A percentile compares a stretch with the other conserved stretches of the same genome.
These are phyloP conservation scores for Fusarium napiforme DNA, from an alignment of 2,329 filamentous ascomycete species.

Conservation along the genomic window DNA sequence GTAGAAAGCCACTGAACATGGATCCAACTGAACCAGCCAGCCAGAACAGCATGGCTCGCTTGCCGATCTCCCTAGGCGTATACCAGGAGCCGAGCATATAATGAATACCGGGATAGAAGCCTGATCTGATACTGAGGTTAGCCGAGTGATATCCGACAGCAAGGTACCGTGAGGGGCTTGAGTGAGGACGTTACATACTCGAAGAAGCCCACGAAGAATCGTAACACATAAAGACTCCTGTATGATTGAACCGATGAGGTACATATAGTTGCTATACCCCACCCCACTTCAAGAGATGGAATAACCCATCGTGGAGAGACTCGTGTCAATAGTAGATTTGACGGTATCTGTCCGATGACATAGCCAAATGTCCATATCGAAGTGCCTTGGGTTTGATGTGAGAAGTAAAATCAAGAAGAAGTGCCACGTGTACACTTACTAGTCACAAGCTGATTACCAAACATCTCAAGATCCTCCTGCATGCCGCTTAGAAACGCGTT, in stretches of 20 bases:
- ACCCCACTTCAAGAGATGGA: constrained; percentile 15
- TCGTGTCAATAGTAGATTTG: constrained; percentile 38
- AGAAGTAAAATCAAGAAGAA: neutral
- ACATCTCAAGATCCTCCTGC: neutral
- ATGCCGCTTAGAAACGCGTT: neutral
- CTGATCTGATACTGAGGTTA: constrained; percentile 55
- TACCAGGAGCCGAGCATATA: constrained; percentile 41
- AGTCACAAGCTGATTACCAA: constrained; percentile 1
- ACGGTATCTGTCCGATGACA: constrained; percentile 42
- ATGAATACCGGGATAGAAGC: constrained; percentile 56
- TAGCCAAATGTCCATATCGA: constrained; percentile 39
- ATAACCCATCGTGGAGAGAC: constrained; percentile 15
- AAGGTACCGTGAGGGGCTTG: neutral
- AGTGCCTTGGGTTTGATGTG: constrained; percentile 1
- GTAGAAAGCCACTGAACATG: constrained; percentile 30
- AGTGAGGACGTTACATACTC: neutral
- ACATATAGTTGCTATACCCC: constrained; percentile 21
- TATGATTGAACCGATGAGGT: constrained; percentile 5
- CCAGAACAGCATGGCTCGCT: constrained; percentile 35
- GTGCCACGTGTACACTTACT: neutral
- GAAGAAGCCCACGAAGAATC: constrained; percentile 35
- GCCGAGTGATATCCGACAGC: constrained; percentile 39
- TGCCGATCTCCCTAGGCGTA: constrained; percentile 35
- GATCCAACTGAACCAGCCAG: constrained; percentile 26
- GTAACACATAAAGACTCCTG: constrained; percentile 19